Evolutionary conservation across 148 eudicot species (phyloP).

Genomic region (Tetragonia tetragonoides): DNA sequence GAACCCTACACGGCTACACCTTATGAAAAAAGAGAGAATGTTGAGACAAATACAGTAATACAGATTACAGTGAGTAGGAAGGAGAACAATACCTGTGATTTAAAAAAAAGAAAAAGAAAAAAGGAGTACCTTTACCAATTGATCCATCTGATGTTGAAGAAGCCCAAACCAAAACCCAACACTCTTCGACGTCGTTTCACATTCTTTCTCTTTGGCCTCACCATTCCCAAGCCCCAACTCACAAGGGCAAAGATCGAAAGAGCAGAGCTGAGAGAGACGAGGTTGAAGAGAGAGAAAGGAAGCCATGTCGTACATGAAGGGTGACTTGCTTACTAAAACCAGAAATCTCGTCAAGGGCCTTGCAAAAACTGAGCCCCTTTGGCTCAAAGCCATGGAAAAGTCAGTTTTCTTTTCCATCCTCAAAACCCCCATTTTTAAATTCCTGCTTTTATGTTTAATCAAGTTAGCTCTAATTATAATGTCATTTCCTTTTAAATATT

Average conservation of each 20-base stretch:
- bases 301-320: constrained; percentile 81
- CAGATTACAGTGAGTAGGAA: no score
- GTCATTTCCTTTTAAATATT: neutral
- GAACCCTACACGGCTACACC: no score
- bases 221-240: neutral
- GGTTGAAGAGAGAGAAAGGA: constrained; percentile 6
- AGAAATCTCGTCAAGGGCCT: constrained; percentile 78
- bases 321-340: constrained; percentile 69
- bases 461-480: neutral
- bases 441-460: neutral
- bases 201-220: neutral
- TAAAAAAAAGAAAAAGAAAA: no score
- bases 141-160: no score
- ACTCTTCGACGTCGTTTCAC: neutral
- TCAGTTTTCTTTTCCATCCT: constrained; percentile 29
- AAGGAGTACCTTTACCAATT: no score
- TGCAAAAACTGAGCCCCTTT: constrained; percentile 69
- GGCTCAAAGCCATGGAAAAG: constrained; percentile 96
- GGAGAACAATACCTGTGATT: no score
- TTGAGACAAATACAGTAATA: no score
- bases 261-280: neutral
- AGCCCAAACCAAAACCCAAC: no score
- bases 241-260: neutral
- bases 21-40: no score
- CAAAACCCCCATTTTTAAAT: neutral